A percentile compares a stretch with the other conserved stretches of the same genome.
phyloP scores from a whole-genome alignment of 2,329 filamentous ascomycete genomes.

The Metarhizium humberi region DNA sequence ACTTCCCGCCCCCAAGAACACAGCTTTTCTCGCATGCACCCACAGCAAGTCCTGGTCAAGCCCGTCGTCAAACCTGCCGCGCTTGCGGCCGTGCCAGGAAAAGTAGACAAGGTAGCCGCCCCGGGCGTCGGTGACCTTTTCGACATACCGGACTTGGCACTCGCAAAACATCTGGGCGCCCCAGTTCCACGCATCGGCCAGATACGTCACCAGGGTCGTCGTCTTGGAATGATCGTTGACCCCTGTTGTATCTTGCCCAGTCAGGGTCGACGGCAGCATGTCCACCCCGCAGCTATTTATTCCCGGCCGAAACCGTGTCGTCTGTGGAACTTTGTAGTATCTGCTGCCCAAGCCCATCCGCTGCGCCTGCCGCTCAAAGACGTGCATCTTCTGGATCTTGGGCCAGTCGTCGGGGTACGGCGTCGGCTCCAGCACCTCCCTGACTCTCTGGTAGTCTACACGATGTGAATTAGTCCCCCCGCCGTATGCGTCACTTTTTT shows the following conservation, averaged over 20 bases:
- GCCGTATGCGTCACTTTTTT: no score
- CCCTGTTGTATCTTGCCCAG: conserved; percentile 54
- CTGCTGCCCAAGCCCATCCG: conserved; percentile 39
- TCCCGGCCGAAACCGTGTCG: conserved; percentile 52
- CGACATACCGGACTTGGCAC: conserved; percentile 55
- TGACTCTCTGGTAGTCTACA: conserved; percentile 48
- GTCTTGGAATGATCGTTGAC: conserved; percentile 61
- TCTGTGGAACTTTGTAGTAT: conserved; percentile 49
- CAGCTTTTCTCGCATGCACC: conserved; percentile 55
- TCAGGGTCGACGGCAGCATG: conserved; percentile 50
- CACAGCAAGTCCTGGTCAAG: conserved; percentile 53
- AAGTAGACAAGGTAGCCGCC: conserved; percentile 56
- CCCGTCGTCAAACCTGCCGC: conserved; percentile 41
- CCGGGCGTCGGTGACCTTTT: conserved; percentile 33
- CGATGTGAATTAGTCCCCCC: no score
- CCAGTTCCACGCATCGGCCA: conserved; percentile 64
- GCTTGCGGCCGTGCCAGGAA: conserved; percentile 51
- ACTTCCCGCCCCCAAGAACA: conserved; percentile 57
- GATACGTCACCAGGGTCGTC: conserved; percentile 55
- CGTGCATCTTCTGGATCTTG: conserved; percentile 44
- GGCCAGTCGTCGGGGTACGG: conserved; percentile 50
- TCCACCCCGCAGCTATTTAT: conserved; percentile 55
- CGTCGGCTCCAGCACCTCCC: conserved; percentile 46
- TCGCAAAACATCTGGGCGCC: conserved; percentile 63
- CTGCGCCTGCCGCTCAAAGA: conserved; percentile 48